Evolutionary conservation across 345 rosid genomes (phyloP).

Genomic region (Eucalyptus marginata): DNA sequence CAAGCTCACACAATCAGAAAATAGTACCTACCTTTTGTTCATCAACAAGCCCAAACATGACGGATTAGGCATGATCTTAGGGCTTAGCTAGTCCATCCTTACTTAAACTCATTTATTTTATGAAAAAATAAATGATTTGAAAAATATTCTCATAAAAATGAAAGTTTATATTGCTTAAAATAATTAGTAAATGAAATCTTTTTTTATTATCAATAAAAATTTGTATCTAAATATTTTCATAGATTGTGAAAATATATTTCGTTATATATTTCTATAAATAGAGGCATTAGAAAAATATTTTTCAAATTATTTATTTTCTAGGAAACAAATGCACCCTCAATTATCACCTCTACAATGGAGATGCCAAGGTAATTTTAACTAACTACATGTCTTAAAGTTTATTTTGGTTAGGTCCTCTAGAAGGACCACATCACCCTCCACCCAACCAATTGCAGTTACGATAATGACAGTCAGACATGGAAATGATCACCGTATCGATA

Average conservation of each 20-base stretch:
- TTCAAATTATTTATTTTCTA: too few species aligned
- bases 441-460: not conserved
- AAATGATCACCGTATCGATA: not conserved
- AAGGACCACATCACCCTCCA: not conserved
- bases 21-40: not conserved
- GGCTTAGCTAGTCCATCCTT: not conserved
- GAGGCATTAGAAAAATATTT: too few species aligned
- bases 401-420: not conserved
- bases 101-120: rapidly evolving
- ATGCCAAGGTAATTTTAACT: not conserved
- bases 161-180: too few species aligned
- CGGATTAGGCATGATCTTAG: not conserved
- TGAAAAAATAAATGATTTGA: too few species aligned
- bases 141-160: too few species aligned
- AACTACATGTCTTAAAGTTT: not conserved
- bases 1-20: not conserved
- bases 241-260: rapidly evolving
- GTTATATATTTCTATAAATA: rapidly evolving
- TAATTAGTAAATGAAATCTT: too few species aligned
- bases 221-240: too few species aligned
- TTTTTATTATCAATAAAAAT: too few species aligned
- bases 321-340: rapidly evolving
- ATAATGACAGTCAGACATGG: not conserved
- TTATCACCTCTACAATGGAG: not conserved
- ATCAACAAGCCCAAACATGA: not conserved